Evolutionary conservation across 139 green algal genomes (phyloP).

Genomic region (Pedinophyceae sp.): DNA sequence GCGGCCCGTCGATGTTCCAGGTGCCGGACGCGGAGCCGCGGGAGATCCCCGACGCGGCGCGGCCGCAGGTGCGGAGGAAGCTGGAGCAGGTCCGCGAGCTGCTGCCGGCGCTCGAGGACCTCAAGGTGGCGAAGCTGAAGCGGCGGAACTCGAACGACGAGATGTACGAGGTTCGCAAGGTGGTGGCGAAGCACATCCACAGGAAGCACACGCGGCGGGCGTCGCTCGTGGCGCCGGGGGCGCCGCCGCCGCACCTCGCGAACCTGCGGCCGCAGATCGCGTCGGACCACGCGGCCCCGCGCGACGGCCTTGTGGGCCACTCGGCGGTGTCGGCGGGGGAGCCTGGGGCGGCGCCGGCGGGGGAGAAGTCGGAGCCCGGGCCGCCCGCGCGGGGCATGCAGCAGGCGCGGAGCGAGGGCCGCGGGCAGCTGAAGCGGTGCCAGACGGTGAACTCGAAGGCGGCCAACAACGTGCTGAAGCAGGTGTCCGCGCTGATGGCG

Average conservation of each 20-base stretch:
- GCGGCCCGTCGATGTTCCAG: background rate
- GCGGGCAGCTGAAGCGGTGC: background rate
- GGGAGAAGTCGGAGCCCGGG: too few relatives aligned
- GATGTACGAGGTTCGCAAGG: background rate
- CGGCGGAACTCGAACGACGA: background rate
- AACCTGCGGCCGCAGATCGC: background rate
- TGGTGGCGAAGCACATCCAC: background rate
- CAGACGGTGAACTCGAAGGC: background rate
- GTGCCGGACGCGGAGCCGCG: too few relatives aligned
- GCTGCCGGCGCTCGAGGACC: background rate
- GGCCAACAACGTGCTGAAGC: background rate
- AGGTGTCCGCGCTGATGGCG: background rate
- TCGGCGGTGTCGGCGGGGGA: background rate
- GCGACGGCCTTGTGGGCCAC: background rate
- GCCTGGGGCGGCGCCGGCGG: too few relatives aligned
- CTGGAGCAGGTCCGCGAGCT: background rate
- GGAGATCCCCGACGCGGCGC: too few relatives aligned
- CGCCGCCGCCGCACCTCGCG: too few relatives aligned
- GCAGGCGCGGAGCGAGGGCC: background rate
- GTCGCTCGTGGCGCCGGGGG: too few relatives aligned
- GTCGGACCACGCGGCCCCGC: background rate
- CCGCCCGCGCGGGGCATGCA: too few relatives aligned
- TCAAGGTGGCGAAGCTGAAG: background rate
- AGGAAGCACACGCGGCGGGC: background rate
- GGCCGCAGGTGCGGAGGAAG: too few relatives aligned